Evolutionary conservation across 768 basidiomycete species (phyloP).

Genomic region (Tylopilus intermedius): DNA sequence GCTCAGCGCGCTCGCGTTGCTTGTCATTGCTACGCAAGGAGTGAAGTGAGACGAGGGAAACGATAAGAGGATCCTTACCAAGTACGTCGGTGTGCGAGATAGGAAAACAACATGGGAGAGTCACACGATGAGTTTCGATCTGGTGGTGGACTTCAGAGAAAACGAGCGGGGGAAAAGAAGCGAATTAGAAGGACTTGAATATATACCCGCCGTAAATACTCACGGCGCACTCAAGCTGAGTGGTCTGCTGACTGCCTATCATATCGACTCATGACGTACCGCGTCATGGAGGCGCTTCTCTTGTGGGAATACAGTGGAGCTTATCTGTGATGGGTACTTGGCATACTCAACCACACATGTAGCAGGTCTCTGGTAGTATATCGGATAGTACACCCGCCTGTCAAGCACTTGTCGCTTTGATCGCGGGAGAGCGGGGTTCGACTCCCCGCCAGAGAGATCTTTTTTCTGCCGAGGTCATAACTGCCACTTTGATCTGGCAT

Average conservation of each 20-base stretch:
- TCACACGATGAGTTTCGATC: neutral
- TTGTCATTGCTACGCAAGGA: constrained; percentile 26
- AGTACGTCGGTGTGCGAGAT: constrained; percentile 32
- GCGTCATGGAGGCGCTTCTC: too few species aligned
- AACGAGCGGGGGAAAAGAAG: neutral
- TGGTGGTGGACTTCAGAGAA: neutral
- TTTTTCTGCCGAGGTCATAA: constrained; percentile 7
- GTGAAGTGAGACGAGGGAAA: neutral
- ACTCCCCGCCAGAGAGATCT: constrained; percentile 42
- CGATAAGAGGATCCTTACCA: constrained; percentile 25
- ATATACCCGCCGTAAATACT: neutral
- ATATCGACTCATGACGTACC: neutral
- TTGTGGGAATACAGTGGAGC: too few species aligned
- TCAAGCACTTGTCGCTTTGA: constrained; percentile 13
- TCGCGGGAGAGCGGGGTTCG: constrained; percentile 42
- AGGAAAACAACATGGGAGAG: constrained; percentile 32
- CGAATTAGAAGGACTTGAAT: neutral
- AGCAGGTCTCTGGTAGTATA: constrained; percentile 42
- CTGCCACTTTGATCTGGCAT: too few species aligned
- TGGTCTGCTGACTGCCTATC: neutral
- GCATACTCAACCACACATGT: neutral
- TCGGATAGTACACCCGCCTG: constrained; percentile 50
- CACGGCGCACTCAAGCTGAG: neutral
- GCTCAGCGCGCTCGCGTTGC: constrained; percentile 30
- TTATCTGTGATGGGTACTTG: too few species aligned